A percentile compares a stretch with the other conserved stretches of the same genome.
These are phyloP conservation scores for Agaricus sinodeliciosus DNA, from an alignment of 768 basidiomycete genomes.

Conservation along the genomic window DNA sequence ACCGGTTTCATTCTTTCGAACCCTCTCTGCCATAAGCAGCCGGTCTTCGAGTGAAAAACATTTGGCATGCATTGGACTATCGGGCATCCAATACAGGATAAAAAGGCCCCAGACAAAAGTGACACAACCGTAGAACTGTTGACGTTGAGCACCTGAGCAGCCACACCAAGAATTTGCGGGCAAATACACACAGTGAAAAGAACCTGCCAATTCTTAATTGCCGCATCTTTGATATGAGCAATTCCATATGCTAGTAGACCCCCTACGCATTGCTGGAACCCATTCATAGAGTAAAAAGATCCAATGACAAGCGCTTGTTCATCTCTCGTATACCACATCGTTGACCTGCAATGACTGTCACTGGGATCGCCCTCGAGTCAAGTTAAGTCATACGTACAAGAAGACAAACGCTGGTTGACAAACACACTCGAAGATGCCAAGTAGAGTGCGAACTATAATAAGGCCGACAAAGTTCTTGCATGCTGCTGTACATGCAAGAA, in stretches of 20 bases:
- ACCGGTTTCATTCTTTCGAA: conserved; percentile 45
- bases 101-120: conserved; percentile 44
- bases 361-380: background rate
- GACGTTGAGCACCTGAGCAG: conserved; percentile 3
- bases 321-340: conserved; percentile 47
- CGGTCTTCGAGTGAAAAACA: conserved; percentile 43
- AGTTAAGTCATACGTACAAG: conserved; percentile 20
- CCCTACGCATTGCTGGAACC: conserved; percentile 41
- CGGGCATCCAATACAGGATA: conserved; percentile 44
- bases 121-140: conserved; percentile 34
- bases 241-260: conserved; percentile 46
- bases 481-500: conserved; percentile 42
- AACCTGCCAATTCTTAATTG: conserved; percentile 45
- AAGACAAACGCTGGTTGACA: conserved; percentile 43
- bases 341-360: conserved; percentile 23
- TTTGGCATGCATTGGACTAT: conserved; percentile 39
- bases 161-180: background rate
- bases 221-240: conserved; percentile 32
- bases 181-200: conserved; percentile 28
- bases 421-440: conserved; percentile 41
- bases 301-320: conserved; percentile 43
- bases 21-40: conserved; percentile 41
- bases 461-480: conserved; percentile 38
- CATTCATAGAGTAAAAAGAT: conserved; percentile 41
- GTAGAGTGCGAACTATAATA: conserved; percentile 39